Base-by-base conservation (phyloP, 805 yeast species). In the Schwanniomyces polymorphus region DNA sequence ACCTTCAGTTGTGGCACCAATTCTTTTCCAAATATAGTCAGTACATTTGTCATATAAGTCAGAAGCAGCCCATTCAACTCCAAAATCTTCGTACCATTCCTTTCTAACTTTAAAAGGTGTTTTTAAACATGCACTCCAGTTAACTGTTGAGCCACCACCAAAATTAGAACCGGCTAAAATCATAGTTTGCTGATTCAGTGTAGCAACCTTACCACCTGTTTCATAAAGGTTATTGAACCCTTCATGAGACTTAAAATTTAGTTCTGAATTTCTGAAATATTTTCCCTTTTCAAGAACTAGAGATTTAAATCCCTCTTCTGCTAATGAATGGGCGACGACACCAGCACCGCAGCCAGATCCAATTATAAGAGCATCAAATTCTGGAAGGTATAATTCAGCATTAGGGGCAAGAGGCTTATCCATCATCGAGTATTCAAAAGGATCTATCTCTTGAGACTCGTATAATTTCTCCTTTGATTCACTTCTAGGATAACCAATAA, bases 61-160 rank as follows among this genome's bases (percentile, higher is more conserved):
- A 9, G 58, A 55, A 4, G 74, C 76, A n/a, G 68, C 80, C 67
- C 75, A 77, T 8, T 75, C 77, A 9, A 73, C 66, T 0, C 79
- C 79, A 43, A 60, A 64, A 23, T 72, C 64, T 40, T 67, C 71
- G 33, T 70, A 76, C 82, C 82, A 80, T 53, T 79, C 82, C 27
- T 69, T 61, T 42, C 85, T 70, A 3, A 80, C 79, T 44, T 68
- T 67, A 58, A 72, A 75, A 1, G 80, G 80, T 0, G 84, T 76
- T 34, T 66, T 69, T 45, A 80, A 54, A 47, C 77, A 67, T 14
- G 84, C 83, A 10, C 78, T 72, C 85, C 85, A 80, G 61, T 80
- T 80, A 38, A 80, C 75, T 11, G 84, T 78, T 6, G 80, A 67
- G 6, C 84, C 84, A 11, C 84, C 85, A 6, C 85, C 85, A 45